Percentiles rank a stretch among this genome's conserved stretches.
These are phyloP conservation scores for Jasminum sambac DNA, from an alignment of 257 asterid species.

Conservation along the genomic window DNA sequence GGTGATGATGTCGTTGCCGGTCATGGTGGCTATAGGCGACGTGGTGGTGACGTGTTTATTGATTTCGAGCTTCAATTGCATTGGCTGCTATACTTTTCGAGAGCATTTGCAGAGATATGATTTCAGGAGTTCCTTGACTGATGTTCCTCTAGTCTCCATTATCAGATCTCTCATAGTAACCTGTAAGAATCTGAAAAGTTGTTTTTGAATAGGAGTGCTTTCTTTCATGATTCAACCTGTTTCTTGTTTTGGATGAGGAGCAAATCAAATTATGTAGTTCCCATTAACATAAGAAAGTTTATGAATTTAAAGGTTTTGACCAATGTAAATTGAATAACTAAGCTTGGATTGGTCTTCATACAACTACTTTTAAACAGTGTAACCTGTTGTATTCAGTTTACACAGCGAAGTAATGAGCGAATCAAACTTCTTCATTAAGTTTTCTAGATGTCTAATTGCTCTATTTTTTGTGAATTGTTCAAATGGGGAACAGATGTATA, in stretches of 20 bases:
- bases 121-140: constrained; percentile 86
- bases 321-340: neutral
- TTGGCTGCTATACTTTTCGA: constrained; percentile 57
- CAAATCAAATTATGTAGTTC: neutral
- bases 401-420: neutral
- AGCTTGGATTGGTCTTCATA: neutral
- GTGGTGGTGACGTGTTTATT: constrained; percentile 66
- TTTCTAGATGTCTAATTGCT: constrained; percentile 19
- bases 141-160: constrained; percentile 81
- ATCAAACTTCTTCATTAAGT: neutral
- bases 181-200: constrained; percentile 46
- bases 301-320: neutral
- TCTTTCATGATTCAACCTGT: neutral
- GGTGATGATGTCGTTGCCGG: constrained; percentile 68
- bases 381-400: neutral
- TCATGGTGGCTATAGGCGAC: constrained; percentile 74
- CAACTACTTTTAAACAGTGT: neutral
- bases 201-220: neutral
- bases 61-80: constrained; percentile 77
- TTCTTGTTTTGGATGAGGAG: neutral
- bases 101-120: constrained; percentile 79
- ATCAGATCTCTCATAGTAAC: constrained; percentile 80
- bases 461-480: constrained; percentile 17
- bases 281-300: neutral
- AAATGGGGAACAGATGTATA: constrained; percentile 63